phyloP scores from a whole-genome alignment of 1,139 yeast genomes.

The Debaryomycetaceae sp. region DNA sequence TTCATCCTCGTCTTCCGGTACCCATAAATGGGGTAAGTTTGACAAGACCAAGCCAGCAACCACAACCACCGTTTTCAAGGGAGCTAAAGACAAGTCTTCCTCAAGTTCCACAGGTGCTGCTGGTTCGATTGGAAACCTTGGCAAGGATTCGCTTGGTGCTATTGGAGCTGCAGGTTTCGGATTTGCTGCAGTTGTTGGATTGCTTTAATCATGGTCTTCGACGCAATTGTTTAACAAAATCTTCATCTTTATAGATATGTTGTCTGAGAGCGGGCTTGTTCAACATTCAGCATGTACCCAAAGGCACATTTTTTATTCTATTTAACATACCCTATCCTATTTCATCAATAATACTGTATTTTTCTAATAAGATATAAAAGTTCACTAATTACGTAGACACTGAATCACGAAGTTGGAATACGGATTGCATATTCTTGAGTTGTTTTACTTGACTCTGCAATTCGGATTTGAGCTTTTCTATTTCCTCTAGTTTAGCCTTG shows the following conservation, averaged over 20 bases:
- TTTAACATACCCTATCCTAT: no score
- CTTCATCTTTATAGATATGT: not conserved
- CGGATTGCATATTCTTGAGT: slow-evolving; percentile 5
- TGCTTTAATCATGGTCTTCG: slow-evolving; percentile 29
- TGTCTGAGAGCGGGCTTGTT: not conserved
- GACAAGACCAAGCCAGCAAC: slow-evolving; percentile 28
- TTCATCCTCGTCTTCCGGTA: slow-evolving; percentile 32
- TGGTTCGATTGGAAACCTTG: slow-evolving; percentile 10
- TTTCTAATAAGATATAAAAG: slow-evolving; percentile 2
- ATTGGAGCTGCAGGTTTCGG: slow-evolving; percentile 18
- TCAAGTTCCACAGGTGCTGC: slow-evolving; percentile 11
- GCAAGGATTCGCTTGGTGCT: slow-evolving; percentile 19
- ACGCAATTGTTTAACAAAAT: no score
- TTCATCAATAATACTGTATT: slow-evolving; percentile 1
- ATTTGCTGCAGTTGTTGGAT: slow-evolving; percentile 33
- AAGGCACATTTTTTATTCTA: not conserved
- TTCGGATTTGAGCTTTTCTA: slow-evolving; percentile 12
- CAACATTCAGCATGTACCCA: not conserved
- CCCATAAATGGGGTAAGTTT: slow-evolving; percentile 42
- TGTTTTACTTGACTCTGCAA: slow-evolving; percentile 13
- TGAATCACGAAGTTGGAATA: not conserved
- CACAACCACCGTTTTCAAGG: slow-evolving; percentile 20
- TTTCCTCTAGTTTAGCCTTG: slow-evolving; percentile 12
- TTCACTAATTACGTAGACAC: slow-evolving; percentile 3
- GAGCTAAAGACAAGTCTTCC: slow-evolving; percentile 5